Evolutionary conservation across 768 basidiomycete species (phyloP), one percentile per base, ranked within the genome.

Genomic region (Naematelia aurantialba): DNA sequence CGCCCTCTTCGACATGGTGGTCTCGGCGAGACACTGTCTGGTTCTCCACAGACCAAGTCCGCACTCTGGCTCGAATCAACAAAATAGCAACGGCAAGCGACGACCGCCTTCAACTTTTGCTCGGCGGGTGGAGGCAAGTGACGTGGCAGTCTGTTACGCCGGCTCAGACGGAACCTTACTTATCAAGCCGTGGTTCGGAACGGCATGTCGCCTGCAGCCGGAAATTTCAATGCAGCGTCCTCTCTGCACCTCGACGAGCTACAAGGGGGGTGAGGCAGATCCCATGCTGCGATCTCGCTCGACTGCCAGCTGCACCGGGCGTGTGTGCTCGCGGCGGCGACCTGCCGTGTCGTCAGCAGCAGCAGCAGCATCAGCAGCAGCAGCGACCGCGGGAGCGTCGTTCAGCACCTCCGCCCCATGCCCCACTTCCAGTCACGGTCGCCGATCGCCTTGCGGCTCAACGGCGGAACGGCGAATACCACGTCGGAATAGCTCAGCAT

Each of bases 401-500:
- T 39, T 5, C 34, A 42, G 50, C 50, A 55, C 45, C 53, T 45
- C 50, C 4, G 42, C 52, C 27, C 48, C 1, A 29, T 52, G 27
- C 21, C n/a, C n/a, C n/a, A n/a, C n/a, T n/a, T n/a, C n/a, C n/a
- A n/a, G n/a, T n/a, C n/a, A n/a, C n/a, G n/a, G n/a, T n/a, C n/a
- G n/a, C n/a, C n/a, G n/a, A n/a, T n/a, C n/a, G n/a, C n/a, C n/a
- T n/a, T n/a, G n/a, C n/a, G n/a, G n/a, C n/a, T n/a, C n/a, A n/a
- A n/a, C n/a, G n/a, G n/a, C n/a, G n/a, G 34, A 39, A 17, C 34
- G 8, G 8, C 34, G 34, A 17, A 39, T 39, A 39, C 17, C 34
- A 17, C 8, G 34, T 39, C 34, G 34, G 34, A 39, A 39, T 8
- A 39, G 34, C 34, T 67, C 65, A 29, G 67, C 72, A 11, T 73